Evolutionary conservation across 257 asterid genomes (phyloP).

Genomic region (Solanum okadae): DNA sequence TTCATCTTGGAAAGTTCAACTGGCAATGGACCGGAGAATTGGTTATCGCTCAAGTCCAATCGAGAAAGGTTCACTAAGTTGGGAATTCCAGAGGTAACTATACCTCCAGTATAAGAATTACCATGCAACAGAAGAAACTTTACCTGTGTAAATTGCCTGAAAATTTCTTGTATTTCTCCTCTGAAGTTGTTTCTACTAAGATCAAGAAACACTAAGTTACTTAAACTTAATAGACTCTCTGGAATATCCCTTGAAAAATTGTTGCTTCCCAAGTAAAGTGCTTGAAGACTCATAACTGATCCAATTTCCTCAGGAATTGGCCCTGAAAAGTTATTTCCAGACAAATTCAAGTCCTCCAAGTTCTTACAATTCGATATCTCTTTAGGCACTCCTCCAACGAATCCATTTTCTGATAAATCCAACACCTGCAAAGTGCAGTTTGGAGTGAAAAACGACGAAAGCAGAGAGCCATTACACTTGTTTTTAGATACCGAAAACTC

Average conservation of each 20-base stretch:
- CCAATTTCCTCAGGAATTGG: slow-evolving; percentile 63
- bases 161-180: slow-evolving; percentile 57
- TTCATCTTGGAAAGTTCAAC: slow-evolving; percentile 41
- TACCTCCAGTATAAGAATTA: slow-evolving; percentile 56
- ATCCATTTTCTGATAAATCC: slow-evolving; percentile 62
- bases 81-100: slow-evolving; percentile 52
- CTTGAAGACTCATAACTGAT: slow-evolving; percentile 28
- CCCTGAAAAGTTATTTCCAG: slow-evolving; percentile 56
- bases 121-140: slow-evolving; percentile 54
- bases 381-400: slow-evolving; percentile 44
- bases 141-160: slow-evolving; percentile 57
- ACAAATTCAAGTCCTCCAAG: slow-evolving; percentile 37
- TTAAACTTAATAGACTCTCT: slow-evolving; percentile 28
- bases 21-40: slow-evolving; percentile 62
- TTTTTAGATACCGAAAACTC: slow-evolving; percentile 55
- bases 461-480: slow-evolving; percentile 30
- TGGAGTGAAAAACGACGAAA: slow-evolving; percentile 28
- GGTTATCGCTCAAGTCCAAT: slow-evolving; percentile 74
- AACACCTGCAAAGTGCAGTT: slow-evolving; percentile 44
- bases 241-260: slow-evolving; percentile 75
- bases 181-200: slow-evolving; percentile 56
- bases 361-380: slow-evolving; percentile 49
- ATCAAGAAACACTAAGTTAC: slow-evolving; percentile 56
- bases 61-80: slow-evolving; percentile 42
- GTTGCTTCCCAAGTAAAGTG: slow-evolving; percentile 59